Percentiles rank a stretch among this genome's conserved stretches.
phyloP scores from a whole-genome alignment of 768 basidiomycete species.

The Russula foetens region DNA sequence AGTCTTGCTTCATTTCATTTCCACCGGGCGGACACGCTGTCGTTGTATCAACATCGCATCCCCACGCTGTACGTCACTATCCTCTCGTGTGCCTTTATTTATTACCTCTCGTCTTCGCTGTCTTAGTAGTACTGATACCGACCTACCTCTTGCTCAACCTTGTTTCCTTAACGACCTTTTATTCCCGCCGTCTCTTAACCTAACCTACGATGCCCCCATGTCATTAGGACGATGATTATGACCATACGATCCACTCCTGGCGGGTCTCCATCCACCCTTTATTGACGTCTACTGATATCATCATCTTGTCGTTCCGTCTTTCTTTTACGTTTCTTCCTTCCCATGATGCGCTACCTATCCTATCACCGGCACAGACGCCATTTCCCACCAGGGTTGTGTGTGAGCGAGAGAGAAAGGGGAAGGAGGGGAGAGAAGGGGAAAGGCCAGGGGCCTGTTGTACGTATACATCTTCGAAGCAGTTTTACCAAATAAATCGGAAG shows the following conservation, averaged over 20 bases:
- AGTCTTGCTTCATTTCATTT: not conserved
- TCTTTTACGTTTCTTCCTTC: not conserved
- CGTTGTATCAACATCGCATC: not conserved
- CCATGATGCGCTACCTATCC: slow-evolving; percentile 11
- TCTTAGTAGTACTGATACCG: slow-evolving; percentile 12
- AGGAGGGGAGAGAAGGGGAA: slow-evolving; percentile 1
- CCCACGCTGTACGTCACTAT: slow-evolving; percentile 1
- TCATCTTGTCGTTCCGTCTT: not conserved
- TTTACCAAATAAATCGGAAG: slow-evolving; percentile 1
- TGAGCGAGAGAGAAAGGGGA: not conserved
- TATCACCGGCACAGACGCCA: slow-evolving; percentile 2
- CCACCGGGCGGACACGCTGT: not conserved
- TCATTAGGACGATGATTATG: slow-evolving; percentile 8
- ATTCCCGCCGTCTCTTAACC: not conserved
- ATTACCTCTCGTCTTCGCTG: slow-evolving; percentile 10
- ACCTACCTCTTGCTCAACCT: slow-evolving; percentile 4
- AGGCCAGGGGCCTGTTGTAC: slow-evolving; percentile 1
- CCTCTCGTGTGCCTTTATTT: slow-evolving; percentile 1
- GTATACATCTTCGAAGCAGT: slow-evolving; percentile 3
- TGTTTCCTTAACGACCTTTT: not conserved
- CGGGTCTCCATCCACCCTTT: not conserved
- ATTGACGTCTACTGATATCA: slow-evolving; percentile 5
- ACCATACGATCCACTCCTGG: not conserved
- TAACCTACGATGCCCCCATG: not conserved
- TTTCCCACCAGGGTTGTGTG: not conserved